A percentile compares a stretch with the other conserved stretches of the same genome.
Evolutionary conservation across 1,284 basidiomycete genomes (phyloP).

Genomic region (Puccinia novopanici): DNA sequence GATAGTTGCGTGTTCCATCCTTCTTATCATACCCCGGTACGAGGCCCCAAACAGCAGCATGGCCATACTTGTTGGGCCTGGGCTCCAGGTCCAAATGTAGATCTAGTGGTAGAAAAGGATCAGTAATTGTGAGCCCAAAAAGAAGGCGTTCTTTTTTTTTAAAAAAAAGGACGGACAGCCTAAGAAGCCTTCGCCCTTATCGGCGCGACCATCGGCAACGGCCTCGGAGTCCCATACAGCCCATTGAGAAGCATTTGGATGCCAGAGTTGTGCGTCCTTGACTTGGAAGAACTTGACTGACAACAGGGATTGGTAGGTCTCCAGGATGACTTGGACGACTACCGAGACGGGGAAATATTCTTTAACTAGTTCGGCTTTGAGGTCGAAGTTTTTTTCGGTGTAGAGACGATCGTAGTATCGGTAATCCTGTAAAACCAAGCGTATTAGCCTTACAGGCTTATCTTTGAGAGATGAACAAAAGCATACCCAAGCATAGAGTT

Average conservation of each 20-base stretch:
- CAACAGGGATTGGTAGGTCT: constrained; percentile 76
- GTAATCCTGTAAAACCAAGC: constrained; percentile 58
- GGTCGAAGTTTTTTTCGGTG: constrained; percentile 61
- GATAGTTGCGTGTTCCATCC: constrained; percentile 70
- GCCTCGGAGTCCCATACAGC: constrained; percentile 41
- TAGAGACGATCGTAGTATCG: constrained; percentile 42
- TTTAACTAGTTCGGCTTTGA: constrained; percentile 75
- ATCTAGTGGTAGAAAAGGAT: constrained; percentile 56
- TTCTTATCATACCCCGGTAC: constrained; percentile 53
- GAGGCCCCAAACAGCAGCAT: constrained; percentile 80
- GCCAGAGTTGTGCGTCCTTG: constrained; percentile 66
- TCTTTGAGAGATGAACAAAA: constrained; percentile 11
- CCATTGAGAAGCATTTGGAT: constrained; percentile 64
- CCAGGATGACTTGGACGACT: constrained; percentile 75
- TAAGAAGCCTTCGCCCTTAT: constrained; percentile 43
- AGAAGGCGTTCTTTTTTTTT: too few species aligned
- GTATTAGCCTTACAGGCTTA: not conserved
- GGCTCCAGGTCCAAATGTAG: constrained; percentile 85
- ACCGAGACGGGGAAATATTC: constrained; percentile 80
- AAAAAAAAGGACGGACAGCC: constrained; percentile 23
- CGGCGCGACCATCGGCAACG: constrained; percentile 19
- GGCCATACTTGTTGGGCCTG: constrained; percentile 73
- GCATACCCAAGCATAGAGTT: constrained; percentile 70
- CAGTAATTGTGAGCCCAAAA: too few species aligned
- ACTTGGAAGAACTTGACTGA: constrained; percentile 72